Percentiles rank a stretch among this genome's conserved stretches.
phyloP scores from a whole-genome alignment of 2,329 filamentous ascomycete genomes.

The Camillea tinctor region DNA sequence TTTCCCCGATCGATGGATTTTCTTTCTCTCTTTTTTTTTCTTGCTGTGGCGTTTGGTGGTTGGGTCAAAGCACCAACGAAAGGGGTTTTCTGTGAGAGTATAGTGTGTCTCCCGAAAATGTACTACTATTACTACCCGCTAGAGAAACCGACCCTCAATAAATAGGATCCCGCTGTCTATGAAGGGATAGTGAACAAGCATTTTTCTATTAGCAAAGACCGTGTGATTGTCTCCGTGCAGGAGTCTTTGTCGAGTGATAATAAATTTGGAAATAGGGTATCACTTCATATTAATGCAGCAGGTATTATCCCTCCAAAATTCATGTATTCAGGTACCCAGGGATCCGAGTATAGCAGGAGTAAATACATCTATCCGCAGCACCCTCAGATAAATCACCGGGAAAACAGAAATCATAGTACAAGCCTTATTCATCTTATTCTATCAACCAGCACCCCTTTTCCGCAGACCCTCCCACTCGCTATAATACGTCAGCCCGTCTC shows the following conservation, averaged over 20 bases:
- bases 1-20: neutral
- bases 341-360: neutral
- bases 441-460: neutral
- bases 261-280: no score
- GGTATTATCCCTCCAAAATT: neutral
- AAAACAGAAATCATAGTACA: neutral
- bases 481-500: constrained; percentile 14
- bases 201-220: constrained; percentile 1
- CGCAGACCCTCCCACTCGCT: constrained; percentile 19
- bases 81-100: constrained; percentile 3
- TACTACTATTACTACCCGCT: constrained; percentile 15
- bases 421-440: neutral
- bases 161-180: constrained; percentile 11
- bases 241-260: neutral
- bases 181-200: constrained; percentile 12
- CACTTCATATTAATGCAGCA: neutral
- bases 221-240: neutral
- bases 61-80: constrained; percentile 3
- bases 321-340: no score
- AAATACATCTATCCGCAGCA: neutral
- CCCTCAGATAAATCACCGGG: no score
- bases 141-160: constrained; percentile 10
- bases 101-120: constrained; percentile 16
- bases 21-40: constrained; percentile 4
- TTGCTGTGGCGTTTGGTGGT: constrained; percentile 17